phyloP scores from a whole-genome alignment of 1,284 basidiomycete species.

The Trametes polyzona region DNA sequence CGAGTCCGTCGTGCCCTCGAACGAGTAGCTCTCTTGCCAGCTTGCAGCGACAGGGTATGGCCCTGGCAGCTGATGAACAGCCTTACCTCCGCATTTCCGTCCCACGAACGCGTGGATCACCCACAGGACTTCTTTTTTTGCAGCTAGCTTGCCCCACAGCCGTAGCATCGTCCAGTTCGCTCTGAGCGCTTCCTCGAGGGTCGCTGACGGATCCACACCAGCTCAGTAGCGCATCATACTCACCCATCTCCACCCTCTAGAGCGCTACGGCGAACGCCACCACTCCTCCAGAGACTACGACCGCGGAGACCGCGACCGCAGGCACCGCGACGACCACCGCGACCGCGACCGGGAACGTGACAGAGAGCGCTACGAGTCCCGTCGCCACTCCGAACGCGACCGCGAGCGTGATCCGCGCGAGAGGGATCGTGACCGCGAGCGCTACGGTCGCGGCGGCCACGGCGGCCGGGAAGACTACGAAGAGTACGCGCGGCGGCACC shows the following conservation, averaged over 20 bases:
- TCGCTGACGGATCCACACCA: slow-evolving; percentile 34
- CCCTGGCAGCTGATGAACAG: background rate
- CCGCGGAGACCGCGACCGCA: slow-evolving; percentile 29
- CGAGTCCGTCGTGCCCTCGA: background rate
- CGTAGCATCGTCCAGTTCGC: background rate
- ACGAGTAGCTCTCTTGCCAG: background rate
- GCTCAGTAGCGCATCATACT: slow-evolving; percentile 31
- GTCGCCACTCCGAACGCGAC: slow-evolving; percentile 40
- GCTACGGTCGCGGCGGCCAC: slow-evolving; percentile 33
- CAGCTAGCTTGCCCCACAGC: slow-evolving; percentile 55
- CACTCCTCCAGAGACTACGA: slow-evolving; percentile 43
- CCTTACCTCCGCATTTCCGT: background rate
- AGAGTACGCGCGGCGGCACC: slow-evolving; percentile 43
- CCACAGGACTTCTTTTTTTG: slow-evolving; percentile 38
- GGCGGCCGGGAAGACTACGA: slow-evolving; percentile 47
- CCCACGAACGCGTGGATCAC: background rate
- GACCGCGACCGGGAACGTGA: slow-evolving; percentile 45
- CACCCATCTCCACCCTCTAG: slow-evolving; percentile 33
- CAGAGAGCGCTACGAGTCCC: slow-evolving; percentile 37
- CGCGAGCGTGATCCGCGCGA: slow-evolving; percentile 46
- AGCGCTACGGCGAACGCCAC: slow-evolving; percentile 54
- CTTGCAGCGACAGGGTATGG: background rate
- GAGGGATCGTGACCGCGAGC: slow-evolving; percentile 43
- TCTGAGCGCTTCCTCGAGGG: background rate
- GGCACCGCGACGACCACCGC: slow-evolving; percentile 52